These are phyloP conservation scores for Sutorius australiensis DNA, from an alignment of 768 basidiomycete species.

Conservation along the genomic window DNA sequence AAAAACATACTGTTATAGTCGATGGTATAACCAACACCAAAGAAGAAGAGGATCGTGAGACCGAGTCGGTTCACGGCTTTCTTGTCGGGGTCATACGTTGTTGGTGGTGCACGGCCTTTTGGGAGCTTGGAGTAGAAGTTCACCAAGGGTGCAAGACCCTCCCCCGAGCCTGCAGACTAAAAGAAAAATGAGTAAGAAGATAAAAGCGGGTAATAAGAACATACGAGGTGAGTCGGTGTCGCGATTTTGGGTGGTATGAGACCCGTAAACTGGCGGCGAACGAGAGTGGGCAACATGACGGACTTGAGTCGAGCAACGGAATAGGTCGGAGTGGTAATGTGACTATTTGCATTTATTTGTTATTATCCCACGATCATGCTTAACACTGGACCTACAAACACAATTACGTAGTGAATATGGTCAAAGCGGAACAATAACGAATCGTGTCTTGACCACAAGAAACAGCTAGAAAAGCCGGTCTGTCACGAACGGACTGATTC, in stretches of 20 bases:
- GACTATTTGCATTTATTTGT: slow-evolving; percentile 17
- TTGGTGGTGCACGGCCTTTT: slow-evolving; percentile 71
- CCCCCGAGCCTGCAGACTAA: slow-evolving; percentile 79
- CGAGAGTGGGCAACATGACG: slow-evolving; percentile 78
- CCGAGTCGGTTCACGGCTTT: slow-evolving; percentile 59
- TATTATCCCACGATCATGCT: slow-evolving; percentile 16
- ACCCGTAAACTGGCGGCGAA: slow-evolving; percentile 78
- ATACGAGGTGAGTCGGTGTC: slow-evolving; percentile 81
- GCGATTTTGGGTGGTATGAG: slow-evolving; percentile 96
- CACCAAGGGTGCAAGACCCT: slow-evolving; percentile 79
- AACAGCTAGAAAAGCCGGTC: slow-evolving; percentile 13
- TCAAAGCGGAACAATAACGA: slow-evolving; percentile 14
- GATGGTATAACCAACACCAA: slow-evolving; percentile 64
- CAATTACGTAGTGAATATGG: background rate
- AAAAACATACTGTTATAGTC: slow-evolving; percentile 81
- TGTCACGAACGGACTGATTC: slow-evolving; percentile 4
- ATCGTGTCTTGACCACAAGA: slow-evolving; percentile 6
- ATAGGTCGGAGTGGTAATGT: slow-evolving; percentile 16
- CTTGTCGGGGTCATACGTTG: slow-evolving; percentile 70
- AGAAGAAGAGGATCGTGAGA: slow-evolving; percentile 63
- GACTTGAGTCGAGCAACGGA: slow-evolving; percentile 19
- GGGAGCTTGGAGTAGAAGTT: slow-evolving; percentile 97
- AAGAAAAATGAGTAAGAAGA: slow-evolving; percentile 7
- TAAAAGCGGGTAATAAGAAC: background rate
- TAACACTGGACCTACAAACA: slow-evolving; percentile 13